These are phyloP conservation scores for Saturnispora besseyi DNA, from an alignment of 805 yeast species.

Conservation along the genomic window DNA sequence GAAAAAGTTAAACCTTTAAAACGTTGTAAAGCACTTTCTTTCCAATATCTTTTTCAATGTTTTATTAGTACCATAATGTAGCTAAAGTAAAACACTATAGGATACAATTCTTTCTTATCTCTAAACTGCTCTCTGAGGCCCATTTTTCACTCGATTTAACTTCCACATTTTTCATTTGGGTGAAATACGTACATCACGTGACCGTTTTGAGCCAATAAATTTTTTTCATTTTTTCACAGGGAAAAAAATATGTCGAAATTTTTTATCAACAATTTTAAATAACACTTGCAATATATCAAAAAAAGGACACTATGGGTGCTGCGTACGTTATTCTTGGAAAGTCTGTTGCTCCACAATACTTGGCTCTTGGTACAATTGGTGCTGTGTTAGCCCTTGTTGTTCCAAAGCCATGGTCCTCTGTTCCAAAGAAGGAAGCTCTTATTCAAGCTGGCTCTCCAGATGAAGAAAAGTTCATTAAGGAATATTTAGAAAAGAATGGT, in stretches of 20 bases:
- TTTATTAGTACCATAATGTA: too few relatives aligned
- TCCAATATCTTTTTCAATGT: too few relatives aligned
- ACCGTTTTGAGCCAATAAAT: neutral
- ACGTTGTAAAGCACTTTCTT: too few relatives aligned
- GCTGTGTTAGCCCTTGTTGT: conserved; percentile 50
- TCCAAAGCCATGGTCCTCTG: conserved; percentile 69
- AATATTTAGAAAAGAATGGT: conserved; percentile 45
- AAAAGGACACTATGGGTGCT: conserved; percentile 51
- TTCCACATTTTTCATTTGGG: neutral
- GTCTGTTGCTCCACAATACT: conserved; percentile 75
- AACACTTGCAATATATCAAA: neutral
- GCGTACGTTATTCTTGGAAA: conserved; percentile 81
- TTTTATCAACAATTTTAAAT: neutral
- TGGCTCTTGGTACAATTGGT: conserved; percentile 76
- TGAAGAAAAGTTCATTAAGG: conserved; percentile 79
- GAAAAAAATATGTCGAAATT: neutral
- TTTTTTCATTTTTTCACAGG: neutral
- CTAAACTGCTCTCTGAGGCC: neutral
- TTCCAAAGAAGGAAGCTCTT: conserved; percentile 51
- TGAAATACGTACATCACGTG: neutral
- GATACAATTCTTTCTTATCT: too few relatives aligned
- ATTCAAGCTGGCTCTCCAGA: conserved; percentile 75
- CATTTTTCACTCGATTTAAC: neutral
- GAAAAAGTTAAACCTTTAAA: neutral
- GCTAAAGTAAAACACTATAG: too few relatives aligned